A percentile compares a stretch with the other conserved stretches of the same genome.
phyloP scores from a whole-genome alignment of 2,329 filamentous ascomycete species.

The Lachnellula occidentalis region DNA sequence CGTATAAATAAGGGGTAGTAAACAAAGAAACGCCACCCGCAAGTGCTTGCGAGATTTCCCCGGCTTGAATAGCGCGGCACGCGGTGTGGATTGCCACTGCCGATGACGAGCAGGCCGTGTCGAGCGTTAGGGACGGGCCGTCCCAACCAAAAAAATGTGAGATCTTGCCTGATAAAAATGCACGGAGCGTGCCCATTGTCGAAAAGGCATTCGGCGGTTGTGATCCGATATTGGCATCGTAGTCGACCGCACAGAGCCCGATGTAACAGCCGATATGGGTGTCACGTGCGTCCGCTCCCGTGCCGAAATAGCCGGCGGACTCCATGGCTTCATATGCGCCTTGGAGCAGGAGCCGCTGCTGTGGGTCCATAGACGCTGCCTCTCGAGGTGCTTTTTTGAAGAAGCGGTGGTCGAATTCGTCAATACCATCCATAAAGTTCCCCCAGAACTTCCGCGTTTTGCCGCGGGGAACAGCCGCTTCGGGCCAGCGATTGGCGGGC shows the following conservation, averaged over 20 bases:
- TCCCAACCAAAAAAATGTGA: constrained; percentile 34
- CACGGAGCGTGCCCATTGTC: constrained; percentile 19
- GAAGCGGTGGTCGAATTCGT: constrained; percentile 10
- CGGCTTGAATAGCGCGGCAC: constrained; percentile 20
- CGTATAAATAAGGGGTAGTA: constrained; percentile 1
- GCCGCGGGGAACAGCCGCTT: neutral
- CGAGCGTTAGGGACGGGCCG: constrained; percentile 32
- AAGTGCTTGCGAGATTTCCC: constrained; percentile 11
- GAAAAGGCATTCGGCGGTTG: constrained; percentile 30
- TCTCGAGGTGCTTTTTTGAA: constrained; percentile 10
- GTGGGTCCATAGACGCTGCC: constrained; percentile 10
- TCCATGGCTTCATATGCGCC: constrained; percentile 5
- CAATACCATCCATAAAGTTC: constrained; percentile 11
- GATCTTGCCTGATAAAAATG: constrained; percentile 32
- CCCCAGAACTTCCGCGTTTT: neutral
- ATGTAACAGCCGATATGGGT: constrained; percentile 28
- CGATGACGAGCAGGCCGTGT: constrained; percentile 36
- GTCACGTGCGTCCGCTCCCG: neutral
- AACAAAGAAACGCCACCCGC: constrained; percentile 24
- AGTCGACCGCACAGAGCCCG: constrained; percentile 26
- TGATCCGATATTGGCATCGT: constrained; percentile 27
- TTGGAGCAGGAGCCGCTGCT: neutral
- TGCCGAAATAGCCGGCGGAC: neutral
- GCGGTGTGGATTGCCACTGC: constrained; percentile 33
- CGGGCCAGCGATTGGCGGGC: neutral